Percentiles rank a stretch among this genome's conserved stretches.
Conservation (phyloP, 495 filamentous ascomycete species). For the Aspergillus bertholletiae region DNA sequence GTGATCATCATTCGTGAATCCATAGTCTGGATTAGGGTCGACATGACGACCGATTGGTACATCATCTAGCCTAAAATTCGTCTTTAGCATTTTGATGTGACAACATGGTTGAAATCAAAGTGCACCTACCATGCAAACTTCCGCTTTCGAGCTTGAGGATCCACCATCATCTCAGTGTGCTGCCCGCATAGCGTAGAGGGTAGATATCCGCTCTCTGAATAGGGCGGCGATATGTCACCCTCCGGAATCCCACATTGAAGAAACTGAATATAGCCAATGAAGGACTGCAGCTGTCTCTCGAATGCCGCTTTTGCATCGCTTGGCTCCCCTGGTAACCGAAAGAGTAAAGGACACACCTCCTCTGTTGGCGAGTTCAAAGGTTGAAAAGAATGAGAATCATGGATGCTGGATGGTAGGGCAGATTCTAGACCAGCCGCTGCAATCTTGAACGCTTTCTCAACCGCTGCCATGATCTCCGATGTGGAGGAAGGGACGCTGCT, state of each 20-base stretch:
- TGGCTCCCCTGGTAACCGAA: slow-evolving; percentile 56
- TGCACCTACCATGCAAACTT: background rate
- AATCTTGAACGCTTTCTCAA: background rate
- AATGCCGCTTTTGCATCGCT: slow-evolving; percentile 62
- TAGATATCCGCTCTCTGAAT: background rate
- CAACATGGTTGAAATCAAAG: background rate
- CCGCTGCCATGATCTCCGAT: background rate
- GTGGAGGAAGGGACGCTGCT: too few species aligned
- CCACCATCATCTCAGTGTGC: background rate
- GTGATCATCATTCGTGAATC: slow-evolving; percentile 27
- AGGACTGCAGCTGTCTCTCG: slow-evolving; percentile 65
- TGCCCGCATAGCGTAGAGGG: background rate
- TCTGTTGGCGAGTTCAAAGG: background rate
- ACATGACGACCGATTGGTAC: background rate
- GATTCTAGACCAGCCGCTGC: background rate
- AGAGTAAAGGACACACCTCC: background rate
- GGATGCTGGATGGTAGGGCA: background rate
- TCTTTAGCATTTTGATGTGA: background rate
- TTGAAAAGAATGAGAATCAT: background rate
- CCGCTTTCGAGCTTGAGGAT: background rate
- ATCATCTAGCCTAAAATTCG: background rate
- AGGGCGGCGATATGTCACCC: slow-evolving; percentile 20
- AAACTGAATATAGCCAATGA: slow-evolving; percentile 62
- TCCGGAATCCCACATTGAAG: slow-evolving; percentile 59
- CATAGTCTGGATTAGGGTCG: background rate